Conservation (phyloP, 495 filamentous ascomycete genomes). For the Bryoglossum gracile region DNA sequence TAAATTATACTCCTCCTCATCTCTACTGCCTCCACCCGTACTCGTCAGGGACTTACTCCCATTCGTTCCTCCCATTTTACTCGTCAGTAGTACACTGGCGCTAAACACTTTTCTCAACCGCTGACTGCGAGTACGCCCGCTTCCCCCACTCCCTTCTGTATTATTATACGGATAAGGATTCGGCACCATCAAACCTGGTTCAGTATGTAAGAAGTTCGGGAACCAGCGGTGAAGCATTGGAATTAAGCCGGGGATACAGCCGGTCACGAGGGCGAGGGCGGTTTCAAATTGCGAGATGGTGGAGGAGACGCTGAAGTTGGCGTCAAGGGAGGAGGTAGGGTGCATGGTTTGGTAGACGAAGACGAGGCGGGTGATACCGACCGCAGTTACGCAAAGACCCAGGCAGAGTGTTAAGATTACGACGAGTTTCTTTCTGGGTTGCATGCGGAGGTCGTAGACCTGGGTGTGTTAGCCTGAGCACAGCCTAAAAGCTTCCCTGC, state of each 20-base stretch:
- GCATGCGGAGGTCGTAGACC: slow-evolving; percentile 2
- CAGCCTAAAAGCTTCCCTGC: neutral
- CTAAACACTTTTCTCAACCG: neutral
- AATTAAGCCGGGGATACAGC: neutral
- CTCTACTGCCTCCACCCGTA: neutral
- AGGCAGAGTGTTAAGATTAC: neutral
- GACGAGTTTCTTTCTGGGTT: neutral
- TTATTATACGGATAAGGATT: neutral
- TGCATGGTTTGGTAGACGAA: neutral
- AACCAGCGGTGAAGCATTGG: neutral
- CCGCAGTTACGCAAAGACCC: neutral
- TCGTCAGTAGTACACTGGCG: neutral
- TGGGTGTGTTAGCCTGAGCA: neutral
- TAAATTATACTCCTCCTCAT: neutral
- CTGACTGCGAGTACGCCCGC: neutral
- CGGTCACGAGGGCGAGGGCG: neutral
- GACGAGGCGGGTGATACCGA: neutral
- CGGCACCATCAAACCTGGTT: neutral
- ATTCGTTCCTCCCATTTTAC: neutral
- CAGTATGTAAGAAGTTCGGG: neutral
- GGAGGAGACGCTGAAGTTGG: neutral
- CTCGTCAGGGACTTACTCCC: neutral
- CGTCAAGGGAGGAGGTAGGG: neutral
- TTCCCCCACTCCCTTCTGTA: neutral
- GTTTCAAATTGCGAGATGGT: slow-evolving; percentile 1